Percentiles rank a stretch among this genome's conserved stretches.
Conservation (phyloP, 441 rosid genomes). For the Aquilaria agallochum region DNA sequence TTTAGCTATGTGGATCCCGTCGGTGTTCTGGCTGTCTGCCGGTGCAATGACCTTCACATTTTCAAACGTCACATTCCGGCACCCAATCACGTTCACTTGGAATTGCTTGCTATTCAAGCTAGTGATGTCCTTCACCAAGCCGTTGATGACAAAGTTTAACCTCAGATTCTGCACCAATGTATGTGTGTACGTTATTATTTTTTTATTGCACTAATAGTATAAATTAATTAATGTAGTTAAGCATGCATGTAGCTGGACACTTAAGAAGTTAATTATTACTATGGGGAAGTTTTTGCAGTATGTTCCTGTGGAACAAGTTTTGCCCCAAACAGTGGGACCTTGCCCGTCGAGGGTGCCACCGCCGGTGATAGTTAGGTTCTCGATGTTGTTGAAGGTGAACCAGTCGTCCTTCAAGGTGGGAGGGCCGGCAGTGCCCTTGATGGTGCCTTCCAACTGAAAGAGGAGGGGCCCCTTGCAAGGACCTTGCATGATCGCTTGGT, state of each 20-base stretch:
- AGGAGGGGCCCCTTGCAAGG: slow-evolving; percentile 30
- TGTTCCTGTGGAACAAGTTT: slow-evolving; percentile 9
- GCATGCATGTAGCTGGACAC: no score
- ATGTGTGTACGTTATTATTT: neutral
- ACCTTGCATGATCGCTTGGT: slow-evolving; percentile 12
- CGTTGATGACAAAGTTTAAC: slow-evolving; percentile 24
- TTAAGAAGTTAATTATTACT: slow-evolving; percentile 13
- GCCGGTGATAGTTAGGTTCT: slow-evolving; percentile 19
- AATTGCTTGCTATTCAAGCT: slow-evolving; percentile 41
- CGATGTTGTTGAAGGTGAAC: slow-evolving; percentile 26
- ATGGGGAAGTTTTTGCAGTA: slow-evolving; percentile 18
- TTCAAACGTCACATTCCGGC: slow-evolving; percentile 31
- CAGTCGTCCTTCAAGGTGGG: slow-evolving; percentile 23
- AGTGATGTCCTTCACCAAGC: slow-evolving; percentile 19
- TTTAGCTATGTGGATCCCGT: slow-evolving; percentile 50
- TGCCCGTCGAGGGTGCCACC: slow-evolving; percentile 34
- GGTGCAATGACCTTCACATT: slow-evolving; percentile 32
- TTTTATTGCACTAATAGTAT: neutral
- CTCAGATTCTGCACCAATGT: neutral
- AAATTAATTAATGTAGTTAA: neutral
- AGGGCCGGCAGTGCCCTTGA: slow-evolving; percentile 21
- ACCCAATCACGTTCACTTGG: slow-evolving; percentile 35
- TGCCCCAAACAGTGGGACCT: slow-evolving; percentile 26
- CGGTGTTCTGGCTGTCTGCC: slow-evolving; percentile 42
- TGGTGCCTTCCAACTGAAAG: slow-evolving; percentile 23